Base-by-base conservation (phyloP, 2,329 filamentous ascomycete genomes). In the Botryotinia convoluta region DNA sequence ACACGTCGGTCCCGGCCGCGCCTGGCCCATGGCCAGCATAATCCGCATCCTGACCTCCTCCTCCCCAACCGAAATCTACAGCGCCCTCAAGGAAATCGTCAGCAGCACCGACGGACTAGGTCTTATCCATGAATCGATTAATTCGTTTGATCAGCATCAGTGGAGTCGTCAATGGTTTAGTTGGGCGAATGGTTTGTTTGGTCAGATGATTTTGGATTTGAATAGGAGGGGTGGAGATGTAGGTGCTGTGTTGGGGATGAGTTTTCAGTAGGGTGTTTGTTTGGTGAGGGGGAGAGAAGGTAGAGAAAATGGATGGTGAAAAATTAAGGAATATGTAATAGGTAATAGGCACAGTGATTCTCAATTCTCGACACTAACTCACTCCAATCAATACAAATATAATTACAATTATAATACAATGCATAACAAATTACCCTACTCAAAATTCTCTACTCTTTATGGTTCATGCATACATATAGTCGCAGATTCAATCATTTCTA, bases 101-200 rank as follows among this genome's bases (percentile, higher is more conserved):
- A 76, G 72, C 44, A 79, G 75, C 51, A 78, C 77, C 57, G 77
- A 76, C 71, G 74, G 76, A 51, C 57, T 79, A 44, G 86, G 86
- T 0, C 81, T 87, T 12, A 83, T 87, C 22, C 86, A 87, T 73
- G 85, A 87, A 79, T 84, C 82, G 72, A 81, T 87, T 29, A 80
- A 85, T 73, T 82, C 83, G 5, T 85, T 85, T 79, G 79, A 83
- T 73, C 78, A 80, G 69, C 77, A 75, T 3, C 77, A 80, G 57
- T 87, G 82, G 79, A 84, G 84, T 35, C 77, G 85, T n/a, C 81
- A 83, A 35, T 86, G 85, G 85, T 97, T 96, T 80, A 91, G 93
- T 0, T 96, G 93, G 93, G 93, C 93, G 22, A 96, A 96, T 80
- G 93, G 92, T 0, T 88, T 97, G n/a, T 96, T 95, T 82, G 92